Evolutionary conservation across 148 eudicot species (phyloP).

Genomic region (Spergularia bocconei): DNA sequence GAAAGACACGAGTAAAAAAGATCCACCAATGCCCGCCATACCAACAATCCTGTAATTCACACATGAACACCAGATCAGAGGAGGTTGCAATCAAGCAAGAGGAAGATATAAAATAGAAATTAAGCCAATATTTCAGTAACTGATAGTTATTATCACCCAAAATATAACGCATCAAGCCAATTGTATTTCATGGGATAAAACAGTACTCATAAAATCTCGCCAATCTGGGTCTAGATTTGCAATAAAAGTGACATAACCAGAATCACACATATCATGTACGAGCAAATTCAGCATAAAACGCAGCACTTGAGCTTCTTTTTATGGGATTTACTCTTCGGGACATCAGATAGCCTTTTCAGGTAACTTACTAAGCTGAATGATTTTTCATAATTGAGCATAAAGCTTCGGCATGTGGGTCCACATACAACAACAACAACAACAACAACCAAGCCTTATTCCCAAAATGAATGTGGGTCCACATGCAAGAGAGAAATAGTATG

Average conservation of each 20-base stretch:
- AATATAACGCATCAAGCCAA: neutral
- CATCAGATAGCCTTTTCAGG: too few species aligned
- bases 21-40: slow-evolving; percentile 94
- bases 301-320: neutral
- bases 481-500: neutral
- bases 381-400: too few species aligned
- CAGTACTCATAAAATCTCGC: neutral
- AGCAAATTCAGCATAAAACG: neutral
- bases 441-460: too few species aligned
- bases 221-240: too few species aligned
- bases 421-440: too few species aligned
- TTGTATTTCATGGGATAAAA: neutral
- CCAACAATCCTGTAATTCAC: slow-evolving; percentile 89
- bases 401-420: too few species aligned
- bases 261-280: neutral
- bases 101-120: neutral
- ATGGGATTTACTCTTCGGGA: neutral
- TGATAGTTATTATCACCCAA: neutral
- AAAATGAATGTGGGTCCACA: too few species aligned
- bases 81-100: slow-evolving; percentile 8
- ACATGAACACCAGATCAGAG: slow-evolving; percentile 18
- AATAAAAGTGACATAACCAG: too few species aligned
- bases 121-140: too few species aligned
- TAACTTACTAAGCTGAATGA: too few species aligned
- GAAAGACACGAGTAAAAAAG: slow-evolving; percentile 74